A percentile compares a stretch with the other conserved stretches of the same genome.
Evolutionary conservation across 169 alveolate genomes (phyloP).

Genomic region (Plasmodium chabaudi): DNA sequence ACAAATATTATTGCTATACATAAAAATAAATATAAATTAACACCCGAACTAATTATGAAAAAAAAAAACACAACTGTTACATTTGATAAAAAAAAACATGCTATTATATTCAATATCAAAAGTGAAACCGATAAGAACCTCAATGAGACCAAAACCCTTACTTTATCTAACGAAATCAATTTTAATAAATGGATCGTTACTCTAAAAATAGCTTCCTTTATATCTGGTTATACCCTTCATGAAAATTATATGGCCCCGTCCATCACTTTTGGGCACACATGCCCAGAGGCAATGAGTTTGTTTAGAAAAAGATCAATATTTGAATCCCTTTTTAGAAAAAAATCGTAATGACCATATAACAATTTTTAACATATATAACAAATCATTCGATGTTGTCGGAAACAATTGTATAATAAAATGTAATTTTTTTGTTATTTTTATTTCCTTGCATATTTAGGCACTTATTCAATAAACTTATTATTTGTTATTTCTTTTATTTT

Average conservation of each 20-base stretch:
- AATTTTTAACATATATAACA: too few species aligned
- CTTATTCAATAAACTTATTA: too few species aligned
- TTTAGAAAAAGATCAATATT: constrained; percentile 42
- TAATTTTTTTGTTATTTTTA: too few species aligned
- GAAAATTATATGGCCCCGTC: constrained; percentile 80
- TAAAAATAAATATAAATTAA: constrained; percentile 79
- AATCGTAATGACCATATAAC: neutral
- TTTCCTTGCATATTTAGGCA: too few species aligned
- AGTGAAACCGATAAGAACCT: constrained; percentile 1
- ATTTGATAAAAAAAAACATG: constrained; percentile 64
- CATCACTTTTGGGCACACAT: constrained; percentile 82
- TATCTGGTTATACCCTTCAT: constrained; percentile 63
- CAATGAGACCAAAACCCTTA: constrained; percentile 42
- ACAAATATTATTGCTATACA: constrained; percentile 79
- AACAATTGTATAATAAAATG: too few species aligned
- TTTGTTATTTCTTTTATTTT: too few species aligned
- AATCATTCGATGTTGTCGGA: too few species aligned
- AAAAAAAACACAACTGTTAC: constrained; percentile 71
- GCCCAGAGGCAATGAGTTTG: constrained; percentile 81
- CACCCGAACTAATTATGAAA: constrained; percentile 77
- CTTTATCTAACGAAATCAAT: constrained; percentile 28
- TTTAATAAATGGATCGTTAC: constrained; percentile 84
- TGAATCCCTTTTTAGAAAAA: constrained; percentile 20
- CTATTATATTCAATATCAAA: constrained; percentile 72
- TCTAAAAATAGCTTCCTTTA: constrained; percentile 81